Conservation (phyloP, 2,329 filamentous ascomycete species). For the Alternaria longipes region DNA sequence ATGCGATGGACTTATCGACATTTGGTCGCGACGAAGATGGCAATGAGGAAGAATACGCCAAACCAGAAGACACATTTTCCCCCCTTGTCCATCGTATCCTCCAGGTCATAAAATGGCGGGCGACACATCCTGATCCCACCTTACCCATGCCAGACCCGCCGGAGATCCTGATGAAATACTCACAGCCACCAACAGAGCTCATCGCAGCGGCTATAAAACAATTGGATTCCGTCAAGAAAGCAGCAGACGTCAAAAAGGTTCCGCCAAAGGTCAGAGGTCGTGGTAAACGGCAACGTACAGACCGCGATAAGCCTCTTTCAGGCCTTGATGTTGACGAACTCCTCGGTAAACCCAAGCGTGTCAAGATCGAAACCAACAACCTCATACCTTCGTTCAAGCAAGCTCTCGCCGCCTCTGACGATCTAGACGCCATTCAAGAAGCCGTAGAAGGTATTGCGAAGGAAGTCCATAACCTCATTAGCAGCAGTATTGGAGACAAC, state of each 20-base stretch:
- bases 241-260: slow-evolving; percentile 83
- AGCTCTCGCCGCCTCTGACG: slow-evolving; percentile 68
- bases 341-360: slow-evolving; percentile 67
- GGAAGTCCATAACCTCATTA: slow-evolving; percentile 75
- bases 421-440: slow-evolving; percentile 69
- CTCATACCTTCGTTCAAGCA: slow-evolving; percentile 92
- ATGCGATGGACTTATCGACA: slow-evolving; percentile 85
- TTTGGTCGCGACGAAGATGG: slow-evolving; percentile 77
- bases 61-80: slow-evolving; percentile 83
- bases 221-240: slow-evolving; percentile 71
- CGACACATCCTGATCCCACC: slow-evolving; percentile 75
- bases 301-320: slow-evolving; percentile 82
- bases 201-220: slow-evolving; percentile 65
- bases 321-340: slow-evolving; percentile 87
- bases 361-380: slow-evolving; percentile 72
- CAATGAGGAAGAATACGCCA: slow-evolving; percentile 72
- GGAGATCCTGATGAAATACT: slow-evolving; percentile 71
- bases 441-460: slow-evolving; percentile 77
- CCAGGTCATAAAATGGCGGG: slow-evolving; percentile 83
- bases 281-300: slow-evolving; percentile 65
- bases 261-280: slow-evolving; percentile 80
- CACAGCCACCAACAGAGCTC: slow-evolving; percentile 74
- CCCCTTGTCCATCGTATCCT: slow-evolving; percentile 89
- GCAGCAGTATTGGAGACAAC: slow-evolving; percentile 76
- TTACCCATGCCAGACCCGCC: slow-evolving; percentile 62